Percentiles rank a stretch among this genome's conserved stretches.
Evolutionary conservation across 2,329 filamentous ascomycete species (phyloP).

Genomic region (Nothomitra cinnamomea): DNA sequence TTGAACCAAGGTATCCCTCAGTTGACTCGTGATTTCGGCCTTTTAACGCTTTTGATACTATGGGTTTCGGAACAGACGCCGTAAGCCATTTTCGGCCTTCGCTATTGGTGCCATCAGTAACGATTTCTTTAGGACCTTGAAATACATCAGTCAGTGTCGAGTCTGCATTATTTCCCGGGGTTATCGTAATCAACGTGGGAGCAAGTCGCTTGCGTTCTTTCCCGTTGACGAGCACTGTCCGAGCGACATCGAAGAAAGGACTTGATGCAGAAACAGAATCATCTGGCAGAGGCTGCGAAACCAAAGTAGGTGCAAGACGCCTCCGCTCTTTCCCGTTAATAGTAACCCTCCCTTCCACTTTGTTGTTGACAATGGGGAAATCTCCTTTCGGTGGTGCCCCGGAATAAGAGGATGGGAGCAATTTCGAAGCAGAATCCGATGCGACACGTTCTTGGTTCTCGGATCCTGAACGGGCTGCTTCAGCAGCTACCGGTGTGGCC

Average conservation of each 20-base stretch:
- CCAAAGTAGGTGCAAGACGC: not conserved
- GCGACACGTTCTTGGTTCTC: not conserved
- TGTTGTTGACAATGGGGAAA: not conserved
- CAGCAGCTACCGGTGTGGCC: too few relatives aligned
- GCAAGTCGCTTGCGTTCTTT: conserved; percentile 14
- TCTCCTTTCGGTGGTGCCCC: not conserved
- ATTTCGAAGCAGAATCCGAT: not conserved
- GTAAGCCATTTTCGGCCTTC: too few relatives aligned
- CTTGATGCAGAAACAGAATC: not conserved
- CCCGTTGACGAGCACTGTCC: too few relatives aligned
- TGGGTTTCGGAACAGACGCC: too few relatives aligned
- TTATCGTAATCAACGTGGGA: conserved; percentile 9
- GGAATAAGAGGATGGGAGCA: not conserved
- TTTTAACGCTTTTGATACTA: not conserved
- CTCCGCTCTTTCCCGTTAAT: not conserved
- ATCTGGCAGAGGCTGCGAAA: not conserved
- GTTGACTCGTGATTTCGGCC: not conserved
- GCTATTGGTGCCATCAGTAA: too few relatives aligned
- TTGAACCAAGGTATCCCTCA: not conserved
- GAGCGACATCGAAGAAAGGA: too few relatives aligned
- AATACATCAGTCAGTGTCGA: too few relatives aligned
- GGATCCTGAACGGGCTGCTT: not conserved
- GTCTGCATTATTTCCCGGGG: too few relatives aligned
- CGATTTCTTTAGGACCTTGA: too few relatives aligned
- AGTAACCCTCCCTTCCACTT: not conserved